Evolutionary conservation across 2,329 filamentous ascomycete genomes (phyloP).

Genomic region (Diplodia sapinea): DNA sequence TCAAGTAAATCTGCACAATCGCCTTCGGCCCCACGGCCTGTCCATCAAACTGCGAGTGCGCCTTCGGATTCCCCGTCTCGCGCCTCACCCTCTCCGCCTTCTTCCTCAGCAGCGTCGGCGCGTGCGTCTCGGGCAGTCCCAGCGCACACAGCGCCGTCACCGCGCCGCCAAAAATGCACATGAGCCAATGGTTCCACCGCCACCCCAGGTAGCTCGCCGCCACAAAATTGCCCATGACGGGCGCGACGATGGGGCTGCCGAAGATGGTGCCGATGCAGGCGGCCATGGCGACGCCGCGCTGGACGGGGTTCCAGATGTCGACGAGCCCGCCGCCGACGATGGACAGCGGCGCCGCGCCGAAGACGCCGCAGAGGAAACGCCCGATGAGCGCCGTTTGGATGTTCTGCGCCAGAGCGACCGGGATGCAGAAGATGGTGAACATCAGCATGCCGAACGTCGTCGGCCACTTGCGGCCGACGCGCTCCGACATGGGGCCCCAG

Average conservation of each 20-base stretch:
- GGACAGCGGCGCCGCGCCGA: conserved; percentile 62
- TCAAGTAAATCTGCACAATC: conserved; percentile 34
- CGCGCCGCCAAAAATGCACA: conserved; percentile 64
- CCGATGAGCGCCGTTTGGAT: conserved; percentile 62
- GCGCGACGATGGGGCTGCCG: conserved; percentile 66
- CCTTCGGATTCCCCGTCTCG: conserved; percentile 60
- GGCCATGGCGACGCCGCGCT: conserved; percentile 66
- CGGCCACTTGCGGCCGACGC: conserved; percentile 45
- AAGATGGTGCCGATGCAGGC: conserved; percentile 68
- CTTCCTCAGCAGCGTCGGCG: conserved; percentile 51
- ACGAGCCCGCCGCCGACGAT: conserved; percentile 37
- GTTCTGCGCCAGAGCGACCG: conserved; percentile 62
- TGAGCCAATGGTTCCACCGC: conserved; percentile 75
- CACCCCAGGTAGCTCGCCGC: conserved; percentile 67
- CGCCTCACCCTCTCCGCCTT: conserved; percentile 66
- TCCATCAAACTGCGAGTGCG: conserved; percentile 56
- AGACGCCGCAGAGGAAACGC: conserved; percentile 64
- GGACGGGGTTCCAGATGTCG: conserved; percentile 65
- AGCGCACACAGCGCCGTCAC: conserved; percentile 67
- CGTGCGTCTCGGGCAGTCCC: conserved; percentile 63
- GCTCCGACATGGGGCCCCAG: conserved; percentile 57
- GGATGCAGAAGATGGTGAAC: conserved; percentile 60
- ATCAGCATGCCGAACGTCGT: conserved; percentile 57
- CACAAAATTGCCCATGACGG: conserved; percentile 64
- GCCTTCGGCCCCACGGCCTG: conserved; percentile 21